Percentiles rank a stretch among this genome's conserved stretches.
Evolutionary conservation across 192 early-diverging fungal species (phyloP).

Genomic region (Phlyctochytrium bullatum): DNA sequence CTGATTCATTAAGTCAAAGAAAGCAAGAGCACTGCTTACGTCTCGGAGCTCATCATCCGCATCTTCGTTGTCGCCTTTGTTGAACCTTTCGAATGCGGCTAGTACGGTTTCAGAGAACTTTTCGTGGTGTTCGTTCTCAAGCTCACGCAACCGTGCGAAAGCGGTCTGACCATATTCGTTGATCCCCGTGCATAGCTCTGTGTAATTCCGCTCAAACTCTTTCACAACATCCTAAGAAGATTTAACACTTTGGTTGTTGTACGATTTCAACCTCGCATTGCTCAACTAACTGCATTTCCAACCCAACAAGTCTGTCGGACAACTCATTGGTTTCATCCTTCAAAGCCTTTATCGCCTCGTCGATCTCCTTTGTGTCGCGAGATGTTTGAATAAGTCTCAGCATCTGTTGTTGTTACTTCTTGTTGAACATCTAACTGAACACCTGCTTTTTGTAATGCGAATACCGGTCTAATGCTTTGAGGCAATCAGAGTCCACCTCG

Average conservation of each 20-base stretch:
- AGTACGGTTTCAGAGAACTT: conserved; percentile 52
- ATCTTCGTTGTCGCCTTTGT: conserved; percentile 56
- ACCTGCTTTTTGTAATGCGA: conserved; percentile 56
- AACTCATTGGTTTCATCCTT: conserved; percentile 35
- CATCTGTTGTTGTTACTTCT: conserved; percentile 29
- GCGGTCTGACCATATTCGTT: conserved; percentile 46
- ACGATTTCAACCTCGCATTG: conserved; percentile 50
- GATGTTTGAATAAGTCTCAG: conserved; percentile 42
- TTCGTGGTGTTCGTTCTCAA: conserved; percentile 62
- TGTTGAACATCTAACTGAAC: background rate
- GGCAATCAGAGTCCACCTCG: conserved; percentile 47
- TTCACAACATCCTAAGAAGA: conserved; percentile 47
- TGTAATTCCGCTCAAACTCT: conserved; percentile 63
- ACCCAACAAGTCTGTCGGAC: conserved; percentile 47
- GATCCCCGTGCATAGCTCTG: conserved; percentile 47
- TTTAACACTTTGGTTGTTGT: conserved; percentile 5
- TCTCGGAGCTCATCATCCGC: conserved; percentile 49
- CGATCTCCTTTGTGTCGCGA: conserved; percentile 44
- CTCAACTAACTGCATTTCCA: conserved; percentile 61
- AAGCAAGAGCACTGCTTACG: conserved; percentile 10
- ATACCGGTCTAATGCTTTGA: conserved; percentile 42
- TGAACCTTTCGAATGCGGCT: conserved; percentile 50
- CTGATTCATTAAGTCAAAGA: conserved; percentile 23
- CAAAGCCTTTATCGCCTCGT: conserved; percentile 44
- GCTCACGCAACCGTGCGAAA: conserved; percentile 54